Base-by-base conservation (phyloP, 2,329 filamentous ascomycete genomes). In the Macroventuria anomochaeta region DNA sequence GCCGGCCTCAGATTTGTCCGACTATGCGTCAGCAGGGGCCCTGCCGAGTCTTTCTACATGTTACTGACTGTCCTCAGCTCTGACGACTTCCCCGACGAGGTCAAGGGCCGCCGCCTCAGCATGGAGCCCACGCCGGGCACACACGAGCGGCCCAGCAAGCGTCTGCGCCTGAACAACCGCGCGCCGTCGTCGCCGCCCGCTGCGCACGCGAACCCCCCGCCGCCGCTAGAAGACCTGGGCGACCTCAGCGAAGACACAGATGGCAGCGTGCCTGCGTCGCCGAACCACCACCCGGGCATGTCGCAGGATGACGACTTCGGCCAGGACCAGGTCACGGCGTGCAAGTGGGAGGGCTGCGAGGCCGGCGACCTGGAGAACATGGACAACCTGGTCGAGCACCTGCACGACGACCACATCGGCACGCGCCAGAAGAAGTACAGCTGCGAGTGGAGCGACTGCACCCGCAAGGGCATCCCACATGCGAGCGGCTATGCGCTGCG, bases 371-470 rank as follows among this genome's bases (percentile, higher is more conserved):
- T 80, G 25, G 72, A 75, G 26, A 81, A 82, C 62, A 82, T 81
- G 73, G 80, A 82, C 59, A 77, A 77, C 21, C 70, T 82, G 37
- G 80, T 82, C 44, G 71, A 76, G 53, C 80, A 82, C 64, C 76
- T 82, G 34, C 93, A 97, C 76, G 89, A 92, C 69, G 91, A 93
- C 53, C 95, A 99, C 76, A 96, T 97, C 68, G 91, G 95, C 70
- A 91, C 88, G 57, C 86, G 93, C 48, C 90, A 95, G 78, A 96
- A 96, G 78, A 96, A 95, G 75, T 97, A 97, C 74, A 92, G 91
- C n/a, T 99, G 95, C 77, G 93, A 97, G 77, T 99, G 95, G 95
- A 86, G 85, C 55, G 93, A 93, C 62, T 99, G 95, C 74, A 83
- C 82, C 46, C 81, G 93, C 57, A 97, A 96, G 78, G 91, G 92